Conservation (phyloP, 805 yeast genomes). For the Cyberlindnera bimundalis region DNA sequence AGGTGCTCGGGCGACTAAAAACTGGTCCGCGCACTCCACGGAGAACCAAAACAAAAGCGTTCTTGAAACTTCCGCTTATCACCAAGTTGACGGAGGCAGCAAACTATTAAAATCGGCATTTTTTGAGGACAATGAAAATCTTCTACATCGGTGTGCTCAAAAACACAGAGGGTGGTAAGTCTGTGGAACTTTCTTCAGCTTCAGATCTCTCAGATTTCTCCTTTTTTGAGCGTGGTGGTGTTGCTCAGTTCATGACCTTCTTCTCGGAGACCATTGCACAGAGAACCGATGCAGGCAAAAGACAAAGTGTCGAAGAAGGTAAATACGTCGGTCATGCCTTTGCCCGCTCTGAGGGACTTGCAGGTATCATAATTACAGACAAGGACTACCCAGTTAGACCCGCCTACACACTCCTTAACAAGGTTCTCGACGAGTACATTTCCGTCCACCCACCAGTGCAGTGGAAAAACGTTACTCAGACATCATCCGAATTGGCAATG, state of each 20-base stretch:
- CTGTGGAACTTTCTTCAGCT: conserved; percentile 75
- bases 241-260: conserved; percentile 91
- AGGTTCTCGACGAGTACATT: conserved; percentile 85
- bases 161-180: conserved; percentile 51
- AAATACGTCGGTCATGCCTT: conserved; percentile 89
- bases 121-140: conserved; percentile 76
- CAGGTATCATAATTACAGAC: conserved; percentile 90
- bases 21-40: not conserved
- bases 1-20: too few species aligned
- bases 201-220: conserved; percentile 83
- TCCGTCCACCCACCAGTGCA: conserved; percentile 72
- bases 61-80: conserved; percentile 1
- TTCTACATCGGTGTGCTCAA: conserved; percentile 86
- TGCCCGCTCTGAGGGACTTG: conserved; percentile 83
- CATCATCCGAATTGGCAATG: conserved; percentile 44
- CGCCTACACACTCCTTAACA: conserved; percentile 89
- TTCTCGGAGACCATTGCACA: conserved; percentile 87
- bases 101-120: too few species aligned
- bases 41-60: not conserved
- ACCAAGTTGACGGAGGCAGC: not conserved
- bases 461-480: conserved; percentile 56
- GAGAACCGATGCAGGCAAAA: conserved; percentile 83
- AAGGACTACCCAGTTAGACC: conserved; percentile 96
- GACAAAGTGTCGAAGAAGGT: conserved; percentile 89
- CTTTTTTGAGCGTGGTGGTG: conserved; percentile 80